phyloP scores from a whole-genome alignment of 2,329 filamentous ascomycete genomes.

The Alternaria sp. region DNA sequence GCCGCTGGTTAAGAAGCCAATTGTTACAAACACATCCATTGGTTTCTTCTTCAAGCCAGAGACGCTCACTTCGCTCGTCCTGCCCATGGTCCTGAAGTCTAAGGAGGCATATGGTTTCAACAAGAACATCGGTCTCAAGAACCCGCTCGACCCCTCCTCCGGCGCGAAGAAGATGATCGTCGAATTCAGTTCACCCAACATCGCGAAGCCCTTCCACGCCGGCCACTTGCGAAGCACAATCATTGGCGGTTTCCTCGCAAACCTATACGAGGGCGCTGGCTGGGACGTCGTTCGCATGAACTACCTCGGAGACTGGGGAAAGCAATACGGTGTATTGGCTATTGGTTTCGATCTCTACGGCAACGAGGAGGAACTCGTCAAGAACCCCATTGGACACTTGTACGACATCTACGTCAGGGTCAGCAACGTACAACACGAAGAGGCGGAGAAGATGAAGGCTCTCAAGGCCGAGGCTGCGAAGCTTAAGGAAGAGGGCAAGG shows the following conservation, averaged over 20 bases:
- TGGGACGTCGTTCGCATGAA: conserved; percentile 77
- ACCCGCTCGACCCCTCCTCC: conserved; percentile 65
- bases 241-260: conserved; percentile 74
- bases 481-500: conserved; percentile 51
- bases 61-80: conserved; percentile 68
- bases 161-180: conserved; percentile 73
- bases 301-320: conserved; percentile 82
- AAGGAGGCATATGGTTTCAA: conserved; percentile 70
- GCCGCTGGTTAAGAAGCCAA: conserved; percentile 74
- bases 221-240: conserved; percentile 79
- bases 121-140: conserved; percentile 63
- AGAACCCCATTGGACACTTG: conserved; percentile 81
- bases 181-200: conserved; percentile 86
- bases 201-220: conserved; percentile 82
- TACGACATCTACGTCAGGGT: conserved; percentile 84
- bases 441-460: conserved; percentile 70
- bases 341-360: conserved; percentile 79
- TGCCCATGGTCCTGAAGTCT: conserved; percentile 72
- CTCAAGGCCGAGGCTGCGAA: conserved; percentile 54
- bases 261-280: conserved; percentile 70
- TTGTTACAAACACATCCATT: conserved; percentile 71
- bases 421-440: conserved; percentile 65
- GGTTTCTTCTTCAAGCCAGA: conserved; percentile 81
- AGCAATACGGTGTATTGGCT: conserved; percentile 74
- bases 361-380: conserved; percentile 71